Conservation (phyloP, 805 yeast species). For the Candida takata region DNA sequence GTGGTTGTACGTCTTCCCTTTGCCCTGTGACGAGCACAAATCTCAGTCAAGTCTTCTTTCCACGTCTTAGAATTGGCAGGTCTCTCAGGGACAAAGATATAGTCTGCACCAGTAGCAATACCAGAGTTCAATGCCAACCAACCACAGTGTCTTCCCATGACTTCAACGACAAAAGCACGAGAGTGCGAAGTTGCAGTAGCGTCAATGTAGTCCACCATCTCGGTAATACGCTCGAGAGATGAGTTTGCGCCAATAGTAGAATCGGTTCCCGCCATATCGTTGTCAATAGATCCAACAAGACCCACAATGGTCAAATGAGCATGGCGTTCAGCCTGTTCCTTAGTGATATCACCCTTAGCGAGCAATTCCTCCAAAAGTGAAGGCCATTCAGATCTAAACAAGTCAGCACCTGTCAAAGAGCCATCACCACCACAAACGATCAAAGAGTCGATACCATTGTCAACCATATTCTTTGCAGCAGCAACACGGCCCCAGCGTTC, state of each 20-base stretch:
- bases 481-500: conserved; percentile 78
- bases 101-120: conserved; percentile 93
- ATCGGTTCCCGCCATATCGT: conserved; percentile 96
- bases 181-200: conserved; percentile 97
- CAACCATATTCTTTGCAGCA: conserved; percentile 80
- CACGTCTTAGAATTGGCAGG: conserved; percentile 73
- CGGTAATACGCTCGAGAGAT: conserved; percentile 86
- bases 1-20: conserved; percentile 92
- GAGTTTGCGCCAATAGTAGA: conserved; percentile 96
- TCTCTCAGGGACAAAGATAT: conserved; percentile 87
- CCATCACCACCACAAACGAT: conserved; percentile 99
- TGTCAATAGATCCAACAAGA: conserved; percentile 93
- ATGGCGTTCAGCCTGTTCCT: conserved; percentile 53
- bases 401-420: conserved; percentile 94
- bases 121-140: conserved; percentile 99
- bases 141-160: conserved; percentile 99
- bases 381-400: conserved; percentile 94
- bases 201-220: conserved; percentile 92
- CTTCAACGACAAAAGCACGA: conserved; percentile 95
- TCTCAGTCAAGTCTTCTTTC: conserved; percentile 71
- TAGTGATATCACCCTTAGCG: conserved; percentile 46
- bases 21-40: conserved; percentile 71
- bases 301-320: conserved; percentile 82
- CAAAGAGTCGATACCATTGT: conserved; percentile 86
- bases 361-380: conserved; percentile 69